These are phyloP conservation scores for Ophiosphaerella narmari DNA, from an alignment of 2,329 filamentous ascomycete genomes.

Conservation along the genomic window DNA sequence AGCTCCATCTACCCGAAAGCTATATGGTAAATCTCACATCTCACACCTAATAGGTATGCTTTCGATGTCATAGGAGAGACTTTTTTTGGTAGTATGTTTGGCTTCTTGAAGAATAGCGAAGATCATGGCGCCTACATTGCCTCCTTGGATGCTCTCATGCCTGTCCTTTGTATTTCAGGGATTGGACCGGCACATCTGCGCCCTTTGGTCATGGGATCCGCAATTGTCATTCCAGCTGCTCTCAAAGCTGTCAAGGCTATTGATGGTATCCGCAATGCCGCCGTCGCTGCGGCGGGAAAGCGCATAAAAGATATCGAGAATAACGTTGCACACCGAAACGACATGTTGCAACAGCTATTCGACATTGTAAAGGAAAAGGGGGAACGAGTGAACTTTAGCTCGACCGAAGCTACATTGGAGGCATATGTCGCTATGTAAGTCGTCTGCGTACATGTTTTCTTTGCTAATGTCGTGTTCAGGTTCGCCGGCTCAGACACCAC, in stretches of 20 bases:
- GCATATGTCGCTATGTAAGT: conserved; percentile 35
- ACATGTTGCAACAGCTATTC: conserved; percentile 37
- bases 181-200: conserved; percentile 12
- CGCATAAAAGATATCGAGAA: conserved; percentile 9
- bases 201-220: conserved; percentile 9
- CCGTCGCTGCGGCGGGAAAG: conserved; percentile 11
- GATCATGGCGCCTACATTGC: conserved; percentile 20
- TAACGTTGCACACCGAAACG: conserved; percentile 16
- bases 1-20: not conserved
- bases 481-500: conserved; percentile 46
- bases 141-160: conserved; percentile 44
- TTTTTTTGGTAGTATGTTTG: conserved; percentile 20
- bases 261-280: conserved; percentile 12
- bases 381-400: conserved; percentile 38
- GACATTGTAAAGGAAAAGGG: conserved; percentile 37
- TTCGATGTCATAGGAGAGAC: conserved; percentile 22
- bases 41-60: conserved; percentile 16
- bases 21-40: not conserved
- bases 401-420: conserved; percentile 32
- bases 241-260: conserved; percentile 23
- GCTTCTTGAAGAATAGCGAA: conserved; percentile 20
- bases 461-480: conserved; percentile 2
- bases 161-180: conserved; percentile 14
- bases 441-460: not conserved
- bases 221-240: conserved; percentile 18